A percentile compares a stretch with the other conserved stretches of the same genome.
These are phyloP conservation scores for Arbutus unedo DNA, from an alignment of 148 eudicot species.

Conservation along the genomic window DNA sequence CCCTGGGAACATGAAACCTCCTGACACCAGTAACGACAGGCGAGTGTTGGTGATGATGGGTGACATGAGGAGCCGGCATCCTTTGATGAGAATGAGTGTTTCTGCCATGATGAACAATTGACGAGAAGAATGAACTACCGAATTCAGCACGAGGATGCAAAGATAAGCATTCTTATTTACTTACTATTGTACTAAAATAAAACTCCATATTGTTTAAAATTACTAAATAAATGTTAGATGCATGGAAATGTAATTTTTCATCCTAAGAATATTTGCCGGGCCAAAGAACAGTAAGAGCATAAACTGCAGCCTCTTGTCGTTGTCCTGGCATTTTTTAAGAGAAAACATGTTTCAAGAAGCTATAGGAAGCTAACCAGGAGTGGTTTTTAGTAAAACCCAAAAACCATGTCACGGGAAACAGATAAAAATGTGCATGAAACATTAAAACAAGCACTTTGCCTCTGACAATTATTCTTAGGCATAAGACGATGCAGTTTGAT, in stretches of 20 bases:
- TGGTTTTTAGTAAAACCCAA: background rate
- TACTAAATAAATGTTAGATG: background rate
- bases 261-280: background rate
- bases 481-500: background rate
- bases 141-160: no score
- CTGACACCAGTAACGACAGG: constrained; percentile 19
- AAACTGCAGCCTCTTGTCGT: constrained; percentile 4
- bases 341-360: background rate
- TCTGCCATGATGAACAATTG: constrained; percentile 5
- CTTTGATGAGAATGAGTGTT: constrained; percentile 24
- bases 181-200: no score
- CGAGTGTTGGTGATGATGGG: constrained; percentile 28
- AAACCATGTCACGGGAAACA: background rate
- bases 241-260: background rate
- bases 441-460: background rate
- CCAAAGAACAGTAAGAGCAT: background rate
- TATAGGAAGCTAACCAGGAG: background rate
- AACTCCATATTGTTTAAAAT: no score
- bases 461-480: background rate
- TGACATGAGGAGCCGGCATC: constrained; percentile 22
- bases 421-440: background rate
- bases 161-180: background rate
- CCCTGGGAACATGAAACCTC: constrained; percentile 30
- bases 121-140: constrained; percentile 9
- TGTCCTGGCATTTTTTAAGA: background rate